phyloP scores from a whole-genome alignment of 73 alveolate genomes.

The Halteria grandinella region DNA sequence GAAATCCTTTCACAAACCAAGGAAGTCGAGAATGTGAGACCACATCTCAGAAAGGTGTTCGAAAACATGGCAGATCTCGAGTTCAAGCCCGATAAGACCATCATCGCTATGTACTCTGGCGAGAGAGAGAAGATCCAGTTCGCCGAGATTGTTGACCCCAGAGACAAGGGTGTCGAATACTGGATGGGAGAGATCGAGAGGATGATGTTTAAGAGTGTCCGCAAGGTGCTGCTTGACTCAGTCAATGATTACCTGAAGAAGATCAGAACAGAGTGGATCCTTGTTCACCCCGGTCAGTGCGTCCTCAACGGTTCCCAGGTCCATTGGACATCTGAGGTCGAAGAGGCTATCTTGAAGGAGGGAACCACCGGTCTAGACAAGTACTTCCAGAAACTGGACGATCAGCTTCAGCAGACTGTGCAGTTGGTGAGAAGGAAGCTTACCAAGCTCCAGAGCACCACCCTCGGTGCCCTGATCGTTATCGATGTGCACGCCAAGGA shows the following conservation, averaged over 20 bases:
- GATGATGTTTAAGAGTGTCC: slow-evolving; percentile 96
- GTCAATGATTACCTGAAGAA: slow-evolving; percentile 89
- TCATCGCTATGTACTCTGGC: slow-evolving; percentile 91
- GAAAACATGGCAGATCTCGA: slow-evolving; percentile 93
- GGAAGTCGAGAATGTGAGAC: slow-evolving; percentile 97
- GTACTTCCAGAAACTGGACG: slow-evolving; percentile 80
- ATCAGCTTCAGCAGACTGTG: slow-evolving; percentile 90
- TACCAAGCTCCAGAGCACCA: slow-evolving; percentile 75
- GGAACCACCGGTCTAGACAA: slow-evolving; percentile 84
- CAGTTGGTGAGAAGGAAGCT: slow-evolving; percentile 87
- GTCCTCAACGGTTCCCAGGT: slow-evolving; percentile 98
- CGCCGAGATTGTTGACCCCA: slow-evolving; percentile 91
- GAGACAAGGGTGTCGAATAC: slow-evolving; percentile 97
- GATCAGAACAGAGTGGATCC: slow-evolving; percentile 98
- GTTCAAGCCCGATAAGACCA: slow-evolving; percentile 86
- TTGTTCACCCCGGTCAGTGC: slow-evolving; percentile 98
- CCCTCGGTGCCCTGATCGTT: slow-evolving; percentile 92
- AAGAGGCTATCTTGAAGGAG: slow-evolving; percentile 89
- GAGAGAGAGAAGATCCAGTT: slow-evolving; percentile 94
- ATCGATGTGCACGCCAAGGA: slow-evolving; percentile 96
- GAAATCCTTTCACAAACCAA: slow-evolving; percentile 98
- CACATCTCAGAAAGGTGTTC: slow-evolving; percentile 92
- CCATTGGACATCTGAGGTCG: slow-evolving; percentile 99
- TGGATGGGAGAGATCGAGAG: slow-evolving; percentile 99
- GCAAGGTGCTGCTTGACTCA: slow-evolving; percentile 80